These are phyloP conservation scores for Fusarium sp. DNA, from an alignment of 2,329 filamentous ascomycete genomes.

Conservation along the genomic window DNA sequence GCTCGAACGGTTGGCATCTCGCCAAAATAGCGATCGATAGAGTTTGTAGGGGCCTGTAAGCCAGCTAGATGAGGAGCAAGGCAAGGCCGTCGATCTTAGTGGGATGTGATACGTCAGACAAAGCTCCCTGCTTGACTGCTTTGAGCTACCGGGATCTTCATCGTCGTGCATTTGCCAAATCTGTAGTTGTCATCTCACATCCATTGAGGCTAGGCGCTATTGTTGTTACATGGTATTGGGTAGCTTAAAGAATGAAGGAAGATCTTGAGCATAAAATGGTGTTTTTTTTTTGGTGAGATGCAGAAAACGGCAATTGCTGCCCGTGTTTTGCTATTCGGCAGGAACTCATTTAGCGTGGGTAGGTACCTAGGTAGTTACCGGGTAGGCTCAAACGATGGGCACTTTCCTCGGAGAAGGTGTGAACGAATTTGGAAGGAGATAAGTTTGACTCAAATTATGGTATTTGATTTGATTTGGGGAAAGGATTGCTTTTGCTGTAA, in stretches of 20 bases:
- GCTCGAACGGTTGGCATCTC: background rate
- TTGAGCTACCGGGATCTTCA: background rate
- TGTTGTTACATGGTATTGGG: background rate
- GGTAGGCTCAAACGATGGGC: background rate
- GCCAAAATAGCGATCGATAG: slow-evolving; percentile 17
- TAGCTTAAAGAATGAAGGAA: background rate
- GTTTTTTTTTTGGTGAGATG: background rate
- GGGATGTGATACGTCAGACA: slow-evolving; percentile 34
- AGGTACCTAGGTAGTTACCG: background rate
- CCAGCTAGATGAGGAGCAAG: slow-evolving; percentile 4
- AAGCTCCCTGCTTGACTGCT: background rate
- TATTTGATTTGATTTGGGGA: background rate
- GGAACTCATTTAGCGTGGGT: background rate
- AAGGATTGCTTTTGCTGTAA: background rate
- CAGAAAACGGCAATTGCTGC: background rate
- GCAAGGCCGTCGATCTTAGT: slow-evolving; percentile 22
- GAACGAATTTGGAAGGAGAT: background rate
- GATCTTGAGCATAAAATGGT: background rate
- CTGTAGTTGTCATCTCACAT: background rate
- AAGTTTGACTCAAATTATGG: background rate
- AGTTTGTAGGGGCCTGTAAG: slow-evolving; percentile 11
- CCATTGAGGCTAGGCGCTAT: background rate
- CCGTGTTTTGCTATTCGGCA: background rate
- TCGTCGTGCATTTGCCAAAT: slow-evolving; percentile 14
- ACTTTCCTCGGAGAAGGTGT: background rate